Evolutionary conservation across 805 yeast species (phyloP), one percentile per base, ranked within the genome.

Genomic region (Teunomyces aglyptinius): DNA sequence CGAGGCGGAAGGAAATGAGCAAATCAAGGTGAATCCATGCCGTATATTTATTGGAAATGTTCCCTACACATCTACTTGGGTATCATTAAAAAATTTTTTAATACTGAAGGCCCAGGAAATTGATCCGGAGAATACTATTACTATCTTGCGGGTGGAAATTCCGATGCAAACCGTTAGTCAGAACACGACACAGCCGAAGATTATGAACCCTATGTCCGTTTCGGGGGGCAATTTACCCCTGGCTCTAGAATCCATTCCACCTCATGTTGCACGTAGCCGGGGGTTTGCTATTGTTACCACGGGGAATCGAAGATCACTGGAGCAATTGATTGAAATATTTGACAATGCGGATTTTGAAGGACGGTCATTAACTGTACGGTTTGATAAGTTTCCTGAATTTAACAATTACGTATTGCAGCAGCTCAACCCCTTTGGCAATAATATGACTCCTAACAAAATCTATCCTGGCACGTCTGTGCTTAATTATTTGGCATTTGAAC

Each of bases 261-360:
- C 28, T 11, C 26, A 32, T 12, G 11, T 18, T 8, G 33, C 47
- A 22, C 48, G 48, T 22, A 62, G 67, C 27, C 76, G 81, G 54
- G 89, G 90, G 1, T 84, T 81, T 67, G 89, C 89, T 1, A 75
- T 84, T 41, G 86, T 81, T 1, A 70, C 76, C 3, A 82, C 81
- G 19, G 69, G 69, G 1, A 60, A 71, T 32, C 71, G 67, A 27
- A 68, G 62, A 6, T 78, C 78, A 29, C 79, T 86, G 3, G 65
- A 66, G 3, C 65, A 66, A 34, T 71, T 82, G 12, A 82, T 84
- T 38, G 63, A 68, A 20, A 47, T 59, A 34, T 79, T 83, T 53
- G 77, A 84, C 56, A 79, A 78, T 10, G 55, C 59, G 2, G 68
- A 59, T n/a, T 85, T 82, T 55, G 78, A 80, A 56, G 87, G 88